A percentile compares a stretch with the other conserved stretches of the same genome.
Evolutionary conservation across 139 green algal genomes (phyloP).

Genomic region (Asterochloris erici): DNA sequence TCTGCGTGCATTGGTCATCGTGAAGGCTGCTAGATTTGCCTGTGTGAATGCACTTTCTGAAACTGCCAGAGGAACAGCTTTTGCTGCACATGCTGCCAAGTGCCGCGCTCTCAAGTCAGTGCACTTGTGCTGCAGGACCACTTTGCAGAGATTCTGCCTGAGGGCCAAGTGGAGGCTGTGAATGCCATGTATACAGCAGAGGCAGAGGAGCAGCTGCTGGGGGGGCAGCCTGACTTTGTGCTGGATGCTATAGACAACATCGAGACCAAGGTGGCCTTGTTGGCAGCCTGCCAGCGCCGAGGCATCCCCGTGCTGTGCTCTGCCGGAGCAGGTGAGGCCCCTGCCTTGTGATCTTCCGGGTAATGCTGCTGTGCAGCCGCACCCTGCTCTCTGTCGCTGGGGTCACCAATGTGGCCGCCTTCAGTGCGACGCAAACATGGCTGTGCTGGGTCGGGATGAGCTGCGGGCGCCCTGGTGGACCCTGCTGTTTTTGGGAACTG

Average conservation of each 20-base stretch:
- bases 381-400: too few relatives aligned
- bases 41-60: background rate
- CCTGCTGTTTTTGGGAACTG: too few relatives aligned
- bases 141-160: conserved; percentile 87
- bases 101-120: background rate
- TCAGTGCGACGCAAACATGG: too few relatives aligned
- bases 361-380: too few relatives aligned
- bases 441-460: too few relatives aligned
- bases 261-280: conserved; percentile 92
- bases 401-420: too few relatives aligned
- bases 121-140: conserved; percentile 56
- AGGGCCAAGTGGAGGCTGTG: conserved; percentile 66
- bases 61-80: background rate
- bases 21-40: background rate
- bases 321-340: conserved; percentile 69
- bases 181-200: conserved; percentile 73
- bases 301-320: conserved; percentile 76
- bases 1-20: background rate
- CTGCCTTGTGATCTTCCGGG: background rate
- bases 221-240: conserved; percentile 81
- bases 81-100: background rate
- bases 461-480: too few relatives aligned
- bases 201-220: conserved; percentile 74
- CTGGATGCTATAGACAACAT: conserved; percentile 99
- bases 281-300: conserved; percentile 75